Evolutionary conservation across 208 protist species (phyloP).

Genomic region (Leishmania tarentolae): DNA sequence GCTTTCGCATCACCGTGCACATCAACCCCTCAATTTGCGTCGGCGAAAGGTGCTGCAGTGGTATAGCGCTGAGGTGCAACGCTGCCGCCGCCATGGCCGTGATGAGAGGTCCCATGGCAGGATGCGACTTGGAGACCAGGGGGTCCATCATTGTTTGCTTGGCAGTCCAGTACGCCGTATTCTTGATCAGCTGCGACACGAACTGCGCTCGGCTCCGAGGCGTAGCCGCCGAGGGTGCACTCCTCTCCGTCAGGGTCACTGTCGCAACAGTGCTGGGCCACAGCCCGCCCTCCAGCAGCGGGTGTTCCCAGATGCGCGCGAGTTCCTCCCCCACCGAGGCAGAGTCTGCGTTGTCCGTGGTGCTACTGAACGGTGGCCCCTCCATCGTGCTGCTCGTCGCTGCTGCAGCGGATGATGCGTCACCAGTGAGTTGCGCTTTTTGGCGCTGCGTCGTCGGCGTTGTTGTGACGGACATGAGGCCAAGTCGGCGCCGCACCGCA

Average conservation of each 20-base stretch:
- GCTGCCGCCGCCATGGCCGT: conserved; percentile 27
- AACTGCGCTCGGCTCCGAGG: conserved; percentile 1
- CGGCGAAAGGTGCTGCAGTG: conserved; percentile 7
- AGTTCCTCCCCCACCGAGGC: conserved; percentile 9
- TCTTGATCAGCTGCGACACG: conserved; percentile 16
- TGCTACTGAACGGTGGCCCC: background rate
- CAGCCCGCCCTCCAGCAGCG: conserved; percentile 29
- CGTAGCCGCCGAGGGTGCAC: background rate
- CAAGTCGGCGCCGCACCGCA: conserved; percentile 29
- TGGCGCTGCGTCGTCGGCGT: conserved; percentile 22
- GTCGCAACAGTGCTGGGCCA: background rate
- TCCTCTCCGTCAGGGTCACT: background rate
- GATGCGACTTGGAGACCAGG: conserved; percentile 20
- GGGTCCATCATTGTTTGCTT: conserved; percentile 31
- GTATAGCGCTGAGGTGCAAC: conserved; percentile 38
- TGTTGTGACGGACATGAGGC: conserved; percentile 28
- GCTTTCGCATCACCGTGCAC: conserved; percentile 15
- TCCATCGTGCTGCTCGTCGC: conserved; percentile 4
- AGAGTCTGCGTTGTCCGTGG: background rate
- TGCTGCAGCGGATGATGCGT: conserved; percentile 11
- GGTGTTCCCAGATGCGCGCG: conserved; percentile 21
- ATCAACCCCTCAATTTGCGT: conserved; percentile 22
- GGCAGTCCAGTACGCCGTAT: conserved; percentile 30
- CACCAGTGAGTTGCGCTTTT: conserved; percentile 20
- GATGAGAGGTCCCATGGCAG: conserved; percentile 28